Evolutionary conservation across 2,329 filamentous ascomycete genomes (phyloP), one percentile per base, ranked within the genome.

Genomic region (Aspergillus sojae): DNA sequence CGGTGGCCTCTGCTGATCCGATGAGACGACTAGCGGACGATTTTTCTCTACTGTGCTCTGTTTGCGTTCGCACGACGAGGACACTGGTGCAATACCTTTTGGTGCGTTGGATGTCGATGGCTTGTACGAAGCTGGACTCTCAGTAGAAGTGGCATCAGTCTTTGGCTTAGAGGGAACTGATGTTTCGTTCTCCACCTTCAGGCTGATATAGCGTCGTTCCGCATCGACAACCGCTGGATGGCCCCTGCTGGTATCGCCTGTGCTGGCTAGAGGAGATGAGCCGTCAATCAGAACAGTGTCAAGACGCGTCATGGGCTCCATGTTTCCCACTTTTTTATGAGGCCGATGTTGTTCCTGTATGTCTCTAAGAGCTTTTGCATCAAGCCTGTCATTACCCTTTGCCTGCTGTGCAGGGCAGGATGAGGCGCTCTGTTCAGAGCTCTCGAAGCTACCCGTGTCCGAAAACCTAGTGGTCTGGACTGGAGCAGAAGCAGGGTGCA

Each of bases 401-500:
- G 55, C 57, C 16, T 52, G 26, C 39, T 53, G 39, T 4, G 57
- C 32, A 14, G 54, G 36, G 41, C 43, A 62, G n/a, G 66, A 68
- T 12, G 55, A 26, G n/a, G 39, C 58, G 21, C 58, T 63, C 32
- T 60, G 21, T 11, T 59, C 50, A 0, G 62, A 60, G 6, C 16
- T 58, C 11, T 61, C 62, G 23, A 57, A 32, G 19, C 54, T 58
- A 12, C 30, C 7, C 45, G 54, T 7, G 10, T 62, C 53, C 26
- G 26, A 34, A 21, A 66, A 65, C 4, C 48, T 55, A 9, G 62
- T 52, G 2, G 61, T 63, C 4, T 58, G 57, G 2, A 60, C 57
- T 12, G 68, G 68, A n/a, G 64, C 67, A 9, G 69, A 71, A 7
- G 41, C 28, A 14, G 68, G 60, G 39, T 61, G 43, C 19, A 65